Evolutionary conservation across 108 stramenopile species (phyloP).

Genomic region (Mayamaea pseudoterrestris): DNA sequence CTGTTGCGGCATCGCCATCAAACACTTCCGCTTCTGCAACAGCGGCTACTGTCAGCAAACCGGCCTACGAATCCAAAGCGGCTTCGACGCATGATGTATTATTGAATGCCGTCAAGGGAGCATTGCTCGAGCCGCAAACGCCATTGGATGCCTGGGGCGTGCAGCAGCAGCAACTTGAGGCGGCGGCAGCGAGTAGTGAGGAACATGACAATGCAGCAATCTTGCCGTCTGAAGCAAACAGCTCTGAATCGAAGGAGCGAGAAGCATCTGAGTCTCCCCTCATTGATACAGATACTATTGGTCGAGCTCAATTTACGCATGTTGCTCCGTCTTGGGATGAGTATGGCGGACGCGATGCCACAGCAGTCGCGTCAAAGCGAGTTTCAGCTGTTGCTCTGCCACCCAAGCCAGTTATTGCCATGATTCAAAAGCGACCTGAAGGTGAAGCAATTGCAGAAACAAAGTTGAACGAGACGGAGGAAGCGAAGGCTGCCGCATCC

Average conservation of each 20-base stretch:
- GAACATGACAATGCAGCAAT: not conserved
- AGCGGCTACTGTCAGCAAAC: slow-evolving; percentile 8
- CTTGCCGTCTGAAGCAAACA: not conserved
- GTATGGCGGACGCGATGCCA: slow-evolving; percentile 38
- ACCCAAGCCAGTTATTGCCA: slow-evolving; percentile 18
- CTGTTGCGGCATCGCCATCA: slow-evolving; percentile 16
- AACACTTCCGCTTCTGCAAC: slow-evolving; percentile 9
- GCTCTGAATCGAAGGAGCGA: not conserved
- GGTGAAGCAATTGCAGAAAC: slow-evolving; percentile 29
- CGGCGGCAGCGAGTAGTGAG: not conserved
- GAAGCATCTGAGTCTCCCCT: slow-evolving; percentile 1
- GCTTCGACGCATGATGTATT: slow-evolving; percentile 36
- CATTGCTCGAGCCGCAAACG: slow-evolving; percentile 18
- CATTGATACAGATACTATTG: slow-evolving; percentile 1
- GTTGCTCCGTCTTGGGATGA: slow-evolving; percentile 27
- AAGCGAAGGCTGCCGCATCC: not conserved
- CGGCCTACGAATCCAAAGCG: slow-evolving; percentile 11
- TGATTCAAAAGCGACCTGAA: slow-evolving; percentile 44
- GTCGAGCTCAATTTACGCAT: not conserved
- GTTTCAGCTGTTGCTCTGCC: not conserved
- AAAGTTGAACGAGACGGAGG: slow-evolving; percentile 3
- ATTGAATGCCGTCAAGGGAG: slow-evolving; percentile 27
- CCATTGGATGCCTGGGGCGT: slow-evolving; percentile 45
- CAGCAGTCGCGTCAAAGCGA: not conserved
- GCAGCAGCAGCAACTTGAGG: slow-evolving; percentile 13